A percentile compares a stretch with the other conserved stretches of the same genome.
These are phyloP conservation scores for Nakazawaea populi DNA, from an alignment of 805 yeast genomes.

Conservation along the genomic window DNA sequence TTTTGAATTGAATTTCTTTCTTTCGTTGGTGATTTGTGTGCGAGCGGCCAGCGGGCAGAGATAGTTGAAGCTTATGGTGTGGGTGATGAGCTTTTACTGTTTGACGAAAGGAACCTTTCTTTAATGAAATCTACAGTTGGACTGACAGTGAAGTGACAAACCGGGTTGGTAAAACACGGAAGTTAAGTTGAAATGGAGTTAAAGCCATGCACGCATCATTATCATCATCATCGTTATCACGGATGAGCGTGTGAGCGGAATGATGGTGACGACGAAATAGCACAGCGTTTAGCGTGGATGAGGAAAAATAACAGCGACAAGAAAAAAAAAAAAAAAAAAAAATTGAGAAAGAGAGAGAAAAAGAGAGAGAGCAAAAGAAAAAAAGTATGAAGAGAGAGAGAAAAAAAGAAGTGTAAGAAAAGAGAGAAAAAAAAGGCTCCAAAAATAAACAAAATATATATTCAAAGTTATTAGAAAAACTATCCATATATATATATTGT, in stretches of 20 bases:
- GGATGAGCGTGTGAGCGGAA: neutral
- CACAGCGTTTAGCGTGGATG: neutral
- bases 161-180: too few species aligned
- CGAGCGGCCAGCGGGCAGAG: neutral
- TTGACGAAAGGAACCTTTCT: too few species aligned
- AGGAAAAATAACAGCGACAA: neutral
- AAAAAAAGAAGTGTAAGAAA: neutral
- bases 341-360: too few species aligned
- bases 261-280: neutral
- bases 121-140: too few species aligned
- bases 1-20: neutral
- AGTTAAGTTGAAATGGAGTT: too few species aligned
- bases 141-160: too few species aligned
- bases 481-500: neutral
- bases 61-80: neutral
- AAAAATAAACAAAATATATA: neutral
- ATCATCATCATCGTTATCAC: neutral
- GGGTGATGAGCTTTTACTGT: neutral
- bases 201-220: neutral
- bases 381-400: neutral
- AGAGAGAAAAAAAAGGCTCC: neutral
- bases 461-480: neutral
- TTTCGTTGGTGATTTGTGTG: neutral
- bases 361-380: neutral
- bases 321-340: neutral